phyloP scores from a whole-genome alignment of 78 protist species.

The Salpingoeca rosetta region DNA sequence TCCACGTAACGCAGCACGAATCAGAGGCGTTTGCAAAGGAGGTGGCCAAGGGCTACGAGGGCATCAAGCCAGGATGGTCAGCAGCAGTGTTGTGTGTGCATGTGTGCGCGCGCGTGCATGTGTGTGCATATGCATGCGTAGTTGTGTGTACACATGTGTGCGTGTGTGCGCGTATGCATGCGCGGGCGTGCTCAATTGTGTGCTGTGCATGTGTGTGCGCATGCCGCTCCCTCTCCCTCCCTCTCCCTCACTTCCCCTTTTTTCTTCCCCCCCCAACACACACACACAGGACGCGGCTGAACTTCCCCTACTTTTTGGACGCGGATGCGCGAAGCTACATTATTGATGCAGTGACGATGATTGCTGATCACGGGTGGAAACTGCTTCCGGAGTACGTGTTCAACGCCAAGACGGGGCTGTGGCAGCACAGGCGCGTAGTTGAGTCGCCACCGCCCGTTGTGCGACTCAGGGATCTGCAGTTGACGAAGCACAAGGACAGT shows the following conservation, averaged over 20 bases:
- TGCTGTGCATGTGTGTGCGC: background rate
- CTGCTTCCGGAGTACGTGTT: conserved; percentile 58
- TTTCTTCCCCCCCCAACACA: too few species aligned
- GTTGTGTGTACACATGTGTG: background rate
- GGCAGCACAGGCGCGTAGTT: conserved; percentile 67
- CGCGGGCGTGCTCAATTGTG: background rate
- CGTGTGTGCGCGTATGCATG: background rate
- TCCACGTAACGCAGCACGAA: background rate
- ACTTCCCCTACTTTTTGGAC: conserved; percentile 15
- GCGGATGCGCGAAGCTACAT: conserved; percentile 24
- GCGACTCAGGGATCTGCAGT: too few species aligned
- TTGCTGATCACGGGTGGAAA: conserved; percentile 57
- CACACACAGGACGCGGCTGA: background rate
- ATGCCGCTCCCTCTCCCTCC: too few species aligned
- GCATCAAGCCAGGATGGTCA: background rate
- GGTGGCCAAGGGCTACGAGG: background rate
- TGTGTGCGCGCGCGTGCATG: background rate
- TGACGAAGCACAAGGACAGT: too few species aligned
- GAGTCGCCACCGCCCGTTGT: too few species aligned
- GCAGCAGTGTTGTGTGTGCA: background rate
- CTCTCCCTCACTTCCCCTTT: too few species aligned
- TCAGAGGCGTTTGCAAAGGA: conserved; percentile 29
- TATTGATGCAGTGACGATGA: conserved; percentile 38
- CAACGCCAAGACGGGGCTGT: conserved; percentile 46
- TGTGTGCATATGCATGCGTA: too few species aligned